Evolutionary conservation across 148 eudicot genomes (phyloP).

Genomic region (Cornus kousa): DNA sequence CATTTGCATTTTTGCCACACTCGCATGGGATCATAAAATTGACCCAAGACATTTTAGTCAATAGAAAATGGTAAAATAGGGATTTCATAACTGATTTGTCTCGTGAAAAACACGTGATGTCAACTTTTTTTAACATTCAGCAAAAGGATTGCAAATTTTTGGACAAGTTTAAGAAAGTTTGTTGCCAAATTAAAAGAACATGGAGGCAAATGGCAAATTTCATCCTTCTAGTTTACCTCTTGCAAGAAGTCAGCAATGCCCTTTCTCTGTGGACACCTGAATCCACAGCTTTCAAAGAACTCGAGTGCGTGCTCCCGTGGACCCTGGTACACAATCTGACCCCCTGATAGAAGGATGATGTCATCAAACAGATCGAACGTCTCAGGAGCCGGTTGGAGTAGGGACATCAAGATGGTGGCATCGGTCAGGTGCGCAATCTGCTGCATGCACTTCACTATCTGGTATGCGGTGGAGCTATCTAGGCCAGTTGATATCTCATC

Average conservation of each 20-base stretch:
- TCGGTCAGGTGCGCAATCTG: constrained; percentile 63
- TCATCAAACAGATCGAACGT: constrained; percentile 72
- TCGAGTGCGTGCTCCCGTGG: constrained; percentile 57
- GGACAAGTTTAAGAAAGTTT: no score
- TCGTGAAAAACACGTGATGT: no score
- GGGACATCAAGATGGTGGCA: constrained; percentile 65
- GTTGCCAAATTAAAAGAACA: no score
- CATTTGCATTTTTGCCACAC: no score
- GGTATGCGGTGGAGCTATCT: constrained; percentile 71
- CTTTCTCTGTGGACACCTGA: constrained; percentile 63
- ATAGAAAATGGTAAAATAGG: no score
- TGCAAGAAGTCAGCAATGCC: constrained; percentile 80
- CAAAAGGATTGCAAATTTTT: no score
- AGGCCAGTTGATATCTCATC: constrained; percentile 86
- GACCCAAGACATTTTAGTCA: no score
- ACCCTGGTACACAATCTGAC: constrained; percentile 75
- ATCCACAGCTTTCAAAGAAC: constrained; percentile 71
- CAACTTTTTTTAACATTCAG: no score
- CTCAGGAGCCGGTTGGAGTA: constrained; percentile 79
- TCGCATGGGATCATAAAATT: no score
- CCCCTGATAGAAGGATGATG: constrained; percentile 58
- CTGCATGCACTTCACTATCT: constrained; percentile 69
- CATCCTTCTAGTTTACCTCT: constrained; percentile 38
- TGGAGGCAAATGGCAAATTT: no score
- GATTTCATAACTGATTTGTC: no score